Percentiles rank a stretch among this genome's conserved stretches.
phyloP scores from a whole-genome alignment of 768 basidiomycete species.

The Austroboletus eburneus region DNA sequence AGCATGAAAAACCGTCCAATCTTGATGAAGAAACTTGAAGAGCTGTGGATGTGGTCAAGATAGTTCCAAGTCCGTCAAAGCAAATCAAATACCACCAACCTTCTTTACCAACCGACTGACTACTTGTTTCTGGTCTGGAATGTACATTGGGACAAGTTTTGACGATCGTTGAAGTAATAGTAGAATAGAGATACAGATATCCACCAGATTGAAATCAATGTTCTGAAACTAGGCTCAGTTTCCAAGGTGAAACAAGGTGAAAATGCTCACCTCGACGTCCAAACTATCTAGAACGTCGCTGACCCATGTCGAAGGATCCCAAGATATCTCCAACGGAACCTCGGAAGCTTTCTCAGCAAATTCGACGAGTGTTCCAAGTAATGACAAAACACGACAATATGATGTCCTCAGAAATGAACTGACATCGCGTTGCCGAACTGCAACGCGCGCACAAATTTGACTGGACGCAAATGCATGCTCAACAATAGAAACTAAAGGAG shows the following conservation, averaged over 20 bases:
- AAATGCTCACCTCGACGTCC: slow-evolving; percentile 47
- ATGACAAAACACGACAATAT: slow-evolving; percentile 46
- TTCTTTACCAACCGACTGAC: slow-evolving; percentile 58
- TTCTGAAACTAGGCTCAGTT: slow-evolving; percentile 9
- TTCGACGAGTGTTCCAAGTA: slow-evolving; percentile 49
- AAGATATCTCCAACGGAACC: slow-evolving; percentile 37
- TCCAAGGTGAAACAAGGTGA: not conserved
- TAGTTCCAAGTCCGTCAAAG: too few species aligned
- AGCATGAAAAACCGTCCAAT: slow-evolving; percentile 69
- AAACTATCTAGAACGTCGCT: slow-evolving; percentile 47
- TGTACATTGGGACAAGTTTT: slow-evolving; percentile 48
- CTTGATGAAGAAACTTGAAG: slow-evolving; percentile 65
- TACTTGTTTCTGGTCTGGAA: slow-evolving; percentile 50
- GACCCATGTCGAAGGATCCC: slow-evolving; percentile 69
- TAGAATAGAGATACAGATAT: slow-evolving; percentile 54
- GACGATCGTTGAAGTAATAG: slow-evolving; percentile 51
- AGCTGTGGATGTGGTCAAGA: slow-evolving; percentile 41
- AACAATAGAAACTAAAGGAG: slow-evolving; percentile 57
- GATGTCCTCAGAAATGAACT: slow-evolving; percentile 42
- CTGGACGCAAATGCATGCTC: slow-evolving; percentile 50
- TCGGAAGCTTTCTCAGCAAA: slow-evolving; percentile 35
- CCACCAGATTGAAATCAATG: slow-evolving; percentile 62
- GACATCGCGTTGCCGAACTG: slow-evolving; percentile 32
- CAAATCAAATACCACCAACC: slow-evolving; percentile 27
- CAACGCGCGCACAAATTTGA: slow-evolving; percentile 38